Base-by-base conservation (phyloP, 768 basidiomycete genomes). In the Trametes cinnabarina region DNA sequence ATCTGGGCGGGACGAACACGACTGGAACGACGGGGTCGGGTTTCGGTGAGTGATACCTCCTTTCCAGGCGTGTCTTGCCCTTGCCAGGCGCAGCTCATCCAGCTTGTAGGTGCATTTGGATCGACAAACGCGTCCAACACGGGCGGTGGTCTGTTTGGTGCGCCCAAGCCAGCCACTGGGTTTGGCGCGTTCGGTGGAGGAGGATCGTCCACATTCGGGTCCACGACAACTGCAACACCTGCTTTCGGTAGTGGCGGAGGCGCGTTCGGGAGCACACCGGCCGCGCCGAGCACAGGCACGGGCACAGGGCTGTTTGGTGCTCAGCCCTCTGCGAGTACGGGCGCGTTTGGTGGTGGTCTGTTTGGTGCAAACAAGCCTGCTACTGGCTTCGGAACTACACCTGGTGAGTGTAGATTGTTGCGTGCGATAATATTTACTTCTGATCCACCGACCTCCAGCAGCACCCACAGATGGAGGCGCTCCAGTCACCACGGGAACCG, bases 141-240 rank as follows among this genome's bases (percentile, higher is more conserved):
- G 42, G 68, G 66, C 42, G 74, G 43, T 19, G 57, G 73, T 72
- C 40, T 57, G 65, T 92, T 92, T 59, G 87, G 86, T 35, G 79
- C 76, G 43, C 70, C 85, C 28, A 92, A 92, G 67, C 88, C 89
- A 39, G 69, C 85, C 4, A 76, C 83, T 11, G 90, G 87, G 12
- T 92, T 94, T 72, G 88, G 90, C 65, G 81, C 86, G 58, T 91
- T 91, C 69, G 79, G 86, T 46, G 84, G 84, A 40, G 82, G 80
- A 28, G 75, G 79, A 52, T 74, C 81, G 28, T 74, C 74, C 37
- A 68, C 79, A 5, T 86, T 87, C 69, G 80, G 84, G 55, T 72
- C 69, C 48, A 68, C 77, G 65, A 52, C 49, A 0, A 30, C 39
- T 4, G 62, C 67, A 42, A 71, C 74, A 26, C 73, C 76, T 26